These are phyloP conservation scores for Eucalyptus shirleyi DNA, from an alignment of 345 rosid species.

Conservation along the genomic window DNA sequence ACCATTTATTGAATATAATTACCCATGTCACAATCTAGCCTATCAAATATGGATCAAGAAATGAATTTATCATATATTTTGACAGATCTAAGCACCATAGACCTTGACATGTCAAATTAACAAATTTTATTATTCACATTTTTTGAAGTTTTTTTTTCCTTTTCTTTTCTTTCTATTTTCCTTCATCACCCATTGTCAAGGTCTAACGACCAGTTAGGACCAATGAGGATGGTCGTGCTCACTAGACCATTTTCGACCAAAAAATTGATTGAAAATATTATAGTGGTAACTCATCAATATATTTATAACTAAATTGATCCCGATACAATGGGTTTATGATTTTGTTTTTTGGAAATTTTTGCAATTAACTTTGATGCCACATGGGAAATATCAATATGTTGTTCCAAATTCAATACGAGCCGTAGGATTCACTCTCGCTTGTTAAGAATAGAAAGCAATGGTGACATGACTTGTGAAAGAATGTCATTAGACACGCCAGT, in stretches of 20 bases:
- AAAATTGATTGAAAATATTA: not conserved
- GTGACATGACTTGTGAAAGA: not conserved
- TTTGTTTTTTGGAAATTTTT: not conserved
- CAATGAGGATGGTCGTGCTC: no score
- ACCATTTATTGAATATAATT: no score
- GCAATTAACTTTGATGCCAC: not conserved
- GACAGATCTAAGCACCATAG: no score
- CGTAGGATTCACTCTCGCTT: not conserved
- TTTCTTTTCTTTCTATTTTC: no score
- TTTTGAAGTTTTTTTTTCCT: no score
- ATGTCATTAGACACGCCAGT: not conserved
- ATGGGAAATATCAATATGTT: not conserved
- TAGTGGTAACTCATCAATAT: fast-evolving
- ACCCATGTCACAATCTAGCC: no score
- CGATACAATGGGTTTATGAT: fast-evolving
- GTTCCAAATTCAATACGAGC: not conserved
- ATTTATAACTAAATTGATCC: fast-evolving
- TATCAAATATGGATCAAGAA: no score
- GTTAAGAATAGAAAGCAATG: not conserved
- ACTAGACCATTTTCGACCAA: not conserved
- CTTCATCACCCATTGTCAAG: fast-evolving
- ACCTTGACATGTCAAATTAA: no score
- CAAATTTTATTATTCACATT: no score
- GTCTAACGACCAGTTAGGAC: no score
- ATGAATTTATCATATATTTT: no score